Percentiles rank a stretch among this genome's conserved stretches.
These are phyloP conservation scores for Colletotrichum lini DNA, from an alignment of 2,329 filamentous ascomycete species.

Conservation along the genomic window DNA sequence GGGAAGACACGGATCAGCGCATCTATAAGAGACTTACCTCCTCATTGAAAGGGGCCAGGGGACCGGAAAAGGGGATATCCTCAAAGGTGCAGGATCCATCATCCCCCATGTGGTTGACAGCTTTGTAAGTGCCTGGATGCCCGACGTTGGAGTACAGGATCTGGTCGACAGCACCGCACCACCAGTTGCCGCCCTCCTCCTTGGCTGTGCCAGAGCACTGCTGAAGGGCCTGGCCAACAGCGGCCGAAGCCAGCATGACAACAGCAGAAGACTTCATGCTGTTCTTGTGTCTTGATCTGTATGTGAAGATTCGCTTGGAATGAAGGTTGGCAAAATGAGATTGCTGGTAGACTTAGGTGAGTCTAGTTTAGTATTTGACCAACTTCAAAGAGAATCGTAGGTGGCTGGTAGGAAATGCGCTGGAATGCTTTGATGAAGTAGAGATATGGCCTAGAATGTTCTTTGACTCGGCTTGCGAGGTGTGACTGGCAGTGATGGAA, in stretches of 20 bases:
- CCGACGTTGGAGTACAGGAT: slow-evolving; percentile 76
- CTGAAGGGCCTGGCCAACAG: slow-evolving; percentile 51
- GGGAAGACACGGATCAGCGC: no score
- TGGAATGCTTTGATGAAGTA: slow-evolving; percentile 24
- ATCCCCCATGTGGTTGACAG: slow-evolving; percentile 72
- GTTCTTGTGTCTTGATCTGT: slow-evolving; percentile 19
- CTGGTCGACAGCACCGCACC: slow-evolving; percentile 74
- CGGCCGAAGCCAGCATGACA: slow-evolving; percentile 48
- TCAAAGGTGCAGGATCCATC: slow-evolving; percentile 68
- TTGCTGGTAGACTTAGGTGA: slow-evolving; percentile 22
- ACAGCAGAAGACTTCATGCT: slow-evolving; percentile 52
- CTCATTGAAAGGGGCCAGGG: slow-evolving; percentile 77
- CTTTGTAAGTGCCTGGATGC: slow-evolving; percentile 73
- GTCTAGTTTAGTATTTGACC: slow-evolving; percentile 30
- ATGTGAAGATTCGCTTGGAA: slow-evolving; percentile 27
- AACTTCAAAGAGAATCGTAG: slow-evolving; percentile 21
- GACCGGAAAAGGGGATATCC: slow-evolving; percentile 69
- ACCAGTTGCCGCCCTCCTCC: slow-evolving; percentile 71
- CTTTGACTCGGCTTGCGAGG: slow-evolving; percentile 36
- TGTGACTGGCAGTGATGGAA: slow-evolving; percentile 21
- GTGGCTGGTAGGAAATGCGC: slow-evolving; percentile 18
- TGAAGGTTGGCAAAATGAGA: slow-evolving; percentile 11
- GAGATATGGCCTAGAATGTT: slow-evolving; percentile 25
- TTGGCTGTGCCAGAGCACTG: slow-evolving; percentile 54
- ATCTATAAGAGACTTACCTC: slow-evolving; percentile 67